Base-by-base conservation (phyloP, 1,284 basidiomycete species). In the Irpex rosettiformis region DNA sequence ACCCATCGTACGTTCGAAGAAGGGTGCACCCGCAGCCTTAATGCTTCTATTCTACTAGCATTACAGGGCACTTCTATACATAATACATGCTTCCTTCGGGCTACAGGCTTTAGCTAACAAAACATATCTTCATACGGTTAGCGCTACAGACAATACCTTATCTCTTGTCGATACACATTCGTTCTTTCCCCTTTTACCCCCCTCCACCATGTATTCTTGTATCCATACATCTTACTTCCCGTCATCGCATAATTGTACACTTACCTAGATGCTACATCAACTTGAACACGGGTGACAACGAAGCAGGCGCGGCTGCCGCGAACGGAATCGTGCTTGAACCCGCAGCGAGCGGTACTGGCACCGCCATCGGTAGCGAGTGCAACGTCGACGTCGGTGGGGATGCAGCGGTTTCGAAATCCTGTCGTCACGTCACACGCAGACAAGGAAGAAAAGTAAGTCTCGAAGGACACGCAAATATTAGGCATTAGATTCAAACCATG, bases 381-480 rank as follows among this genome's bases (percentile, higher is more conserved):
- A 68, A 61, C 52, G 65, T 70, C 60, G 69, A 61, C 52, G 65
- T 70, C 60, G 69, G 67, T 59, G 70, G 67, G 58, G 69, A 69
- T 55, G 66, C 59, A 37, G 63, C 67, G 64, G 57, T 70, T 64
- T 72, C 69, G 66, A 72, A 72, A 24, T 72, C 70, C 70, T 72
- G 60, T 60, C 56, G 10, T 45, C 43, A 29, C 25, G 25, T 40
- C 16, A 55, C 57, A 61, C 54, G 42, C 57, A 51, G 24, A 29
- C 25, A 43, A 47, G 27, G 29, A 42, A 37, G 52, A 47, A 48
- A 11, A 21, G 52, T 57, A n/a, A 54, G 54, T 40, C 51, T 42
- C 33, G 13, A 48, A 37, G 47, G 56, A 30, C 25, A 42, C 8
- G 33, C 18, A 18, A 21, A 27, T 27, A n/a, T 40, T 5, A 16